Base-by-base conservation (phyloP, 768 basidiomycete species). In the Tephrocybe sp. region DNA sequence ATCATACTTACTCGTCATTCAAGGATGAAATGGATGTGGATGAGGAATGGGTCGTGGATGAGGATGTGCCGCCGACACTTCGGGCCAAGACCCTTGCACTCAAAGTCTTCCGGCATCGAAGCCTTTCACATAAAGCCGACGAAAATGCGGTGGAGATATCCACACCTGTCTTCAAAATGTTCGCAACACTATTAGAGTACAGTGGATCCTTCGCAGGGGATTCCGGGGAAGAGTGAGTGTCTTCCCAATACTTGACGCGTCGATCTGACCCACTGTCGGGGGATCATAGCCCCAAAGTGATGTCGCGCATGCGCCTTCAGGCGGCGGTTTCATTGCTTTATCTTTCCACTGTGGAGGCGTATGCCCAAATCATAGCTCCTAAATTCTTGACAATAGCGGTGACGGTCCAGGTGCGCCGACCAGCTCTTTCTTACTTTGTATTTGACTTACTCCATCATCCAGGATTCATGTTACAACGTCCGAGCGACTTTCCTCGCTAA, bases 391-490 rank as follows among this genome's bases (percentile, higher is more conserved):
- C 74, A 54, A 61, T 97, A 23, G 86, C 86, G 0, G 73, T 91
- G 34, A 79, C 80, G 0, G 77, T 88, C 15, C 93, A 97, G 74
- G 93, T 92, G 49, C 49, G 75, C 61, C 9, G 24, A 31, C 30
- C 50, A 13, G 8, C 24, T 54, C 2, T 19, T 4, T 33, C 19
- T 48, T n/a, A 47, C 34, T n/a, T 29, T 19, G 29, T 23, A 25
- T 33, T 43, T 16, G 54, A 9, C 33, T 25, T 29, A 42, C 48
- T 10, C 39, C 18, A 15, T 43, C 23, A 18, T 55, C 21, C 60
- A 97, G 91, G 95, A 99, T 59, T 74, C 91, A 1, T 91, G 86
- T 60, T 97, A 84, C 64, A 82, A 91, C 55, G 91, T 98, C 38
- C 88, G 97, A 37, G 70, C 82, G 48, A 68, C 60, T 3, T 94